Percentiles rank a stretch among this genome's conserved stretches.
These are phyloP conservation scores for Nannochloris sp. DNA, from an alignment of 139 green algal genomes.

Conservation along the genomic window DNA sequence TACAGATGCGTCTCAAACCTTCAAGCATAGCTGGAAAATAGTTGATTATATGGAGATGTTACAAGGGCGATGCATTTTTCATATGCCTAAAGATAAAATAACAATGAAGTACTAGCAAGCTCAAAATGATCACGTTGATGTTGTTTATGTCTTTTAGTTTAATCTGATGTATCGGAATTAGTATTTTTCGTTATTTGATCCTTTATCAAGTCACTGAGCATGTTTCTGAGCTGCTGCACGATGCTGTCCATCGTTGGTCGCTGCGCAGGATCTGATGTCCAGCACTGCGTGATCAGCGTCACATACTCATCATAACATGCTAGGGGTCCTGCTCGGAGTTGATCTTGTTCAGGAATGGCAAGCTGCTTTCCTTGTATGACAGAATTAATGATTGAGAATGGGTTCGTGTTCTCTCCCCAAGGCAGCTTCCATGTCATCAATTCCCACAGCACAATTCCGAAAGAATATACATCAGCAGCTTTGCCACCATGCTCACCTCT, in stretches of 20 bases:
- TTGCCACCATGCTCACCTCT: slow-evolving; percentile 15
- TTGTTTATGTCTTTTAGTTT: no score
- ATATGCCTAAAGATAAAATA: no score
- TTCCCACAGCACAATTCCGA: slow-evolving; percentile 55
- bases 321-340: slow-evolving; percentile 10
- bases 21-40: no score
- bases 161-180: neutral
- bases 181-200: neutral
- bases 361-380: neutral
- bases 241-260: slow-evolving; percentile 15
- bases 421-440: slow-evolving; percentile 39
- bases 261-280: slow-evolving; percentile 1
- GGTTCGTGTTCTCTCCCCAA: slow-evolving; percentile 10
- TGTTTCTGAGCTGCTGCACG: neutral
- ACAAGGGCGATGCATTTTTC: no score
- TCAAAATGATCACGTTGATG: no score
- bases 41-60: no score
- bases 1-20: no score
- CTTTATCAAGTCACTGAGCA: slow-evolving; percentile 4
- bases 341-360: neutral
- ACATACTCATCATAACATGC: slow-evolving; percentile 9
- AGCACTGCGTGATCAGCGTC: slow-evolving; percentile 20
- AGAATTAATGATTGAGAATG: slow-evolving; percentile 17
- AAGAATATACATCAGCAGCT: slow-evolving; percentile 41
- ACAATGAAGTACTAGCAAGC: no score